Conservation (phyloP, 257 asterid genomes). For the Fraxinus anomala region DNA sequence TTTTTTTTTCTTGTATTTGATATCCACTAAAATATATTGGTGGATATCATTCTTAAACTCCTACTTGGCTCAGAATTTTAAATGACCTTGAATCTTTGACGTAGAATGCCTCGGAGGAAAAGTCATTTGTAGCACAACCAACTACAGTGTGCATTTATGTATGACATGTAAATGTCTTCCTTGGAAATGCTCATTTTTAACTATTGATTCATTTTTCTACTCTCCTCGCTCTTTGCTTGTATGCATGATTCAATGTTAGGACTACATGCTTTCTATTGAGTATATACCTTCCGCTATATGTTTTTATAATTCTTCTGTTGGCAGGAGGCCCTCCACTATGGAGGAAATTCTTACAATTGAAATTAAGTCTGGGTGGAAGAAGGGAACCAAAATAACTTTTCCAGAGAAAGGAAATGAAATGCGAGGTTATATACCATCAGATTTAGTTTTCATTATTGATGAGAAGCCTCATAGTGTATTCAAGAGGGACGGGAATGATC, state of each 20-base stretch:
- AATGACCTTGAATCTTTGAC: neutral
- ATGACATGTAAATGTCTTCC: neutral
- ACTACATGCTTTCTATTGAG: neutral
- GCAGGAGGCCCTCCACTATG: constrained; percentile 64
- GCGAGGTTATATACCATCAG: constrained; percentile 77
- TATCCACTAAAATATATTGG: neutral
- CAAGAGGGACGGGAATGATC: constrained; percentile 87
- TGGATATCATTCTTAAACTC: neutral
- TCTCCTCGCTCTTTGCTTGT: neutral
- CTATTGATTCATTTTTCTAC: neutral
- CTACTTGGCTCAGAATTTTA: neutral
- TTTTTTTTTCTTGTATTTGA: neutral
- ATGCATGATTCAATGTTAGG: neutral
- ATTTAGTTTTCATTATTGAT: constrained; percentile 77
- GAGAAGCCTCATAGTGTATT: constrained; percentile 82
- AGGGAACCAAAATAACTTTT: constrained; percentile 92
- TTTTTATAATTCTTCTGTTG: constrained; percentile 7
- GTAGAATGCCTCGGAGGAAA: neutral
- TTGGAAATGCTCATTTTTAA: neutral
- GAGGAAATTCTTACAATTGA: constrained; percentile 80
- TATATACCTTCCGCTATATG: neutral
- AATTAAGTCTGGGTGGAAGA: constrained; percentile 96
- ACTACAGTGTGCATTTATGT: neutral
- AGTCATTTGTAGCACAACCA: neutral
- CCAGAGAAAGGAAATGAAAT: constrained; percentile 88